Conservation (phyloP, 768 basidiomycete species). For the Panus rudis region DNA sequence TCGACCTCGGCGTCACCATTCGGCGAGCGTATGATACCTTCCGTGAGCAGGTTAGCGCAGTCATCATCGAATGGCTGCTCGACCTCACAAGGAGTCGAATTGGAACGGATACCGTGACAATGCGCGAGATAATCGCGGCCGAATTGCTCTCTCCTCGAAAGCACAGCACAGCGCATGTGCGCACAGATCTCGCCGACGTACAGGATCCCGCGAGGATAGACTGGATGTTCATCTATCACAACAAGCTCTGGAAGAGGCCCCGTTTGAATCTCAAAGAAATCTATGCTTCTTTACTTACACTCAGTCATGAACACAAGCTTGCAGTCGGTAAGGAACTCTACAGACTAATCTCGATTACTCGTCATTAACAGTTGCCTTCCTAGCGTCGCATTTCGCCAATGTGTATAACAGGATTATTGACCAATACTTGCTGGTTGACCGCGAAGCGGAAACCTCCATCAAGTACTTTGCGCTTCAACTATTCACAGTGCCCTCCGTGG, state of each 20-base stretch:
- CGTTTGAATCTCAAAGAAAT: constrained; percentile 76
- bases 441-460: constrained; percentile 93
- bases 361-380: constrained; percentile 7
- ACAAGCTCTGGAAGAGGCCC: constrained; percentile 79
- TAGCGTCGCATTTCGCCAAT: constrained; percentile 78
- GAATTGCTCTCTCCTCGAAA: constrained; percentile 64
- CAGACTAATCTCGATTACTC: not conserved
- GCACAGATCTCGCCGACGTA: constrained; percentile 27
- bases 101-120: constrained; percentile 55
- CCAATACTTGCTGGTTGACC: constrained; percentile 85
- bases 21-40: constrained; percentile 84
- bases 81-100: constrained; percentile 72
- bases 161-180: constrained; percentile 32
- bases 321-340: constrained; percentile 58
- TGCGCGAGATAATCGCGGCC: constrained; percentile 66
- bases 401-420: constrained; percentile 86
- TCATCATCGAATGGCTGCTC: constrained; percentile 81
- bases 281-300: constrained; percentile 65
- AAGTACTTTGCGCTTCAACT: constrained; percentile 90
- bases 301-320: constrained; percentile 69
- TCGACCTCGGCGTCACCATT: constrained; percentile 88
- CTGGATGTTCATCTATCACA: constrained; percentile 74
- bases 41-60: constrained; percentile 75
- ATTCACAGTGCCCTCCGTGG: constrained; percentile 86
- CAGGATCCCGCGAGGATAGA: constrained; percentile 57